phyloP scores from a whole-genome alignment of 2,329 filamentous ascomycete species.

The Elsinoe fawcettii region DNA sequence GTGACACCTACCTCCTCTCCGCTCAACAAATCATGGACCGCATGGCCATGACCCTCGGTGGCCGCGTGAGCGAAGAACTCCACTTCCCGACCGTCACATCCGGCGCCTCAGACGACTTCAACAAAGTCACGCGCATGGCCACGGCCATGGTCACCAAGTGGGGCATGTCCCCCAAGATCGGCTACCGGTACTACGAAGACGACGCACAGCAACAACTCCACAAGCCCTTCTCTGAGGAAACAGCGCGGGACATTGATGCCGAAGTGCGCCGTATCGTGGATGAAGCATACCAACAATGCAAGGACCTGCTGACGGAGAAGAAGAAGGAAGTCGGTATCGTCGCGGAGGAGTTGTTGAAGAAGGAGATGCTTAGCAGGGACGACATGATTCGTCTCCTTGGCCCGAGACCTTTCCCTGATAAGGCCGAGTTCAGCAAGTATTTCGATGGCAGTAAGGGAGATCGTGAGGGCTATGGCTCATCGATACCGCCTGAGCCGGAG shows the following conservation, averaged over 20 bases:
- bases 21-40: slow-evolving; percentile 95
- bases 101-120: slow-evolving; percentile 93
- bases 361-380: slow-evolving; percentile 85
- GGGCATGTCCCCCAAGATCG: slow-evolving; percentile 94
- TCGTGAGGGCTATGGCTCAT: background rate
- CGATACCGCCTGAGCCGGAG: slow-evolving; percentile 14
- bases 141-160: slow-evolving; percentile 98
- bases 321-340: slow-evolving; percentile 82
- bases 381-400: slow-evolving; percentile 88
- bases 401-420: slow-evolving; percentile 73
- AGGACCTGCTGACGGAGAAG: slow-evolving; percentile 72
- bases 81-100: slow-evolving; percentile 96
- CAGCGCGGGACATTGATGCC: slow-evolving; percentile 80
- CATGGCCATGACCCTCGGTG: slow-evolving; percentile 98
- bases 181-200: slow-evolving; percentile 82
- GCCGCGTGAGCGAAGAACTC: slow-evolving; percentile 88
- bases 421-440: slow-evolving; percentile 88
- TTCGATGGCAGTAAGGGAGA: slow-evolving; percentile 51
- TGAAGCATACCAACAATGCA: slow-evolving; percentile 86
- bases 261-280: slow-evolving; percentile 91
- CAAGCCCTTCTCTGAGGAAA: slow-evolving; percentile 94
- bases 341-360: slow-evolving; percentile 83
- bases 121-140: slow-evolving; percentile 94
- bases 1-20: slow-evolving; percentile 92
- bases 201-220: slow-evolving; percentile 72